These are phyloP conservation scores for Penicillium sclerotigenum DNA, from an alignment of 2,329 filamentous ascomycete genomes.

Conservation along the genomic window DNA sequence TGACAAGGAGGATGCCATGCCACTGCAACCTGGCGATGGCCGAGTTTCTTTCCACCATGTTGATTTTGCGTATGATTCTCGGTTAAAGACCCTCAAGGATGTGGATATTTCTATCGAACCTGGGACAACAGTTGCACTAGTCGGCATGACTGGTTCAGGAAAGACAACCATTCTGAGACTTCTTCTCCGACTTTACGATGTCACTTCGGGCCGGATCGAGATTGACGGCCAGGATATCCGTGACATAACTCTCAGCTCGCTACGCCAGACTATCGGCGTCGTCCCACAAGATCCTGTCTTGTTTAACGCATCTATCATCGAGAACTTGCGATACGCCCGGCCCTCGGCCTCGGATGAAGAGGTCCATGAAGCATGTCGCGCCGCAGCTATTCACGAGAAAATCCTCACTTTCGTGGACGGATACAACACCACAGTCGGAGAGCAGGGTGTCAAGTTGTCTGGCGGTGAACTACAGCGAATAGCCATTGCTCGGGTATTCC, in stretches of 20 bases:
- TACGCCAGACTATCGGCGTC: conserved; percentile 58
- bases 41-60: conserved; percentile 50
- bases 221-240: conserved; percentile 58
- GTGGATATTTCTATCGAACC: conserved; percentile 46
- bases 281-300: conserved; percentile 63
- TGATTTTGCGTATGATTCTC: conserved; percentile 51
- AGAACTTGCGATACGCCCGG: conserved; percentile 62
- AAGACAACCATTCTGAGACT: conserved; percentile 55
- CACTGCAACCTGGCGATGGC: conserved; percentile 41
- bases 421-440: conserved; percentile 35
- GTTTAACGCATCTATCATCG: conserved; percentile 62
- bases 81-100: conserved; percentile 46
- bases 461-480: conserved; percentile 46
- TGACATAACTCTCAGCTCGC: conserved; percentile 54
- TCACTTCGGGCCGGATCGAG: conserved; percentile 46
- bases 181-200: conserved; percentile 54
- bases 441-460: conserved; percentile 35
- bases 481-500: conserved; percentile 43
- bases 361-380: conserved; percentile 33
- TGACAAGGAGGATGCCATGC: conserved; percentile 34
- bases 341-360: conserved; percentile 26
- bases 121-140: conserved; percentile 54
- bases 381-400: conserved; percentile 39
- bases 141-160: conserved; percentile 54
- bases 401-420: conserved; percentile 39